Evolutionary conservation across 2,329 filamentous ascomycete genomes (phyloP).

Genomic region (Apiospora phragmitis): DNA sequence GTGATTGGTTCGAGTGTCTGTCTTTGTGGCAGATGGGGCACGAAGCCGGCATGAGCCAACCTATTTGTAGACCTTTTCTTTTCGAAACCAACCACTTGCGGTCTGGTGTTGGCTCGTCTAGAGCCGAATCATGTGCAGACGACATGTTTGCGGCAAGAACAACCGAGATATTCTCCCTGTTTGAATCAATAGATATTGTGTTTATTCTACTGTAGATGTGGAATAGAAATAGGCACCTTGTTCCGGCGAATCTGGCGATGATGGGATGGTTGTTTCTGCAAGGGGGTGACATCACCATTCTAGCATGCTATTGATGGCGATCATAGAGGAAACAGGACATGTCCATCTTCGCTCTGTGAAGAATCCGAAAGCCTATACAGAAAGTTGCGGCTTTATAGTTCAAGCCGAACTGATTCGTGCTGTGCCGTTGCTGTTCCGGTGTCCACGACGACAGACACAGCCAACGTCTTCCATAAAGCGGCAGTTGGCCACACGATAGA

Average conservation of each 20-base stretch:
- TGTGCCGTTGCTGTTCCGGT: neutral
- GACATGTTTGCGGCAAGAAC: neutral
- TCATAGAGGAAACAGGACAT: neutral
- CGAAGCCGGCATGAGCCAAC: neutral
- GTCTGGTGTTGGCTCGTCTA: neutral
- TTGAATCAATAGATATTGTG: neutral
- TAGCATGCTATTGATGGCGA: neutral
- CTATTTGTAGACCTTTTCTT: neutral
- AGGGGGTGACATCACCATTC: neutral
- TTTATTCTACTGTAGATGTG: neutral
- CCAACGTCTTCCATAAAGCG: neutral
- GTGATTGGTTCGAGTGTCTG: neutral
- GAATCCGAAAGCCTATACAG: conserved; percentile 2
- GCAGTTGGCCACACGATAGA: neutral
- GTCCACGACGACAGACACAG: neutral
- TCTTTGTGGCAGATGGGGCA: neutral
- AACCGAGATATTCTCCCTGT: neutral
- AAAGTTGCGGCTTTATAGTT: neutral
- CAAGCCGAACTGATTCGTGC: neutral
- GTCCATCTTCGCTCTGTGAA: neutral
- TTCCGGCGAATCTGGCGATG: neutral
- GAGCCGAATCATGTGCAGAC: neutral
- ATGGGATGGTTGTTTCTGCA: neutral
- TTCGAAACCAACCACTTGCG: neutral
- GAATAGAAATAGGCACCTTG: neutral